These are phyloP conservation scores for Piloderma croceum DNA, from an alignment of 768 basidiomycete genomes.

Conservation along the genomic window DNA sequence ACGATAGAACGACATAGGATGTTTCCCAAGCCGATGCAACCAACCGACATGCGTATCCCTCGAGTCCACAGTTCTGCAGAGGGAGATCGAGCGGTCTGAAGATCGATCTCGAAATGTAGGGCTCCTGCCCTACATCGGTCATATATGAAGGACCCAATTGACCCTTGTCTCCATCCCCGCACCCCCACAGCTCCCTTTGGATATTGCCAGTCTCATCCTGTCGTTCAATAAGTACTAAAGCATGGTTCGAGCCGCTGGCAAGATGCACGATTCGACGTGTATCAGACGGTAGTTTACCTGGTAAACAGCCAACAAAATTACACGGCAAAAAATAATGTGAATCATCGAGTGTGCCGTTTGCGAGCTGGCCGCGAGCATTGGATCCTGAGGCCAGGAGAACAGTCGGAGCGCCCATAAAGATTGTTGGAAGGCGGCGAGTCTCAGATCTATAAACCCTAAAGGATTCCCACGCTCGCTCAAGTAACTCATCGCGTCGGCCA, in stretches of 20 bases:
- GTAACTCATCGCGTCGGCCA: too few relatives aligned
- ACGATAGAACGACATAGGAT: slow-evolving; percentile 61
- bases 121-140: slow-evolving; percentile 7
- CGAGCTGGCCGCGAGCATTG: slow-evolving; percentile 46
- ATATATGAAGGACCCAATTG: slow-evolving; percentile 58
- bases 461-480: too few relatives aligned
- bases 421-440: too few relatives aligned
- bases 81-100: slow-evolving; percentile 48
- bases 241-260: slow-evolving; percentile 75
- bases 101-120: slow-evolving; percentile 20
- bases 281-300: slow-evolving; percentile 19
- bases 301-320: slow-evolving; percentile 21
- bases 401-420: too few relatives aligned
- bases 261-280: slow-evolving; percentile 40
- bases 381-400: slow-evolving; percentile 40
- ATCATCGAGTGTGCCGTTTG: slow-evolving; percentile 33
- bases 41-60: slow-evolving; percentile 39
- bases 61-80: slow-evolving; percentile 29
- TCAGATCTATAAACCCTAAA: too few relatives aligned
- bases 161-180: slow-evolving; percentile 64
- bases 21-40: slow-evolving; percentile 83
- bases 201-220: slow-evolving; percentile 8
- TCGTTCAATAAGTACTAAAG: slow-evolving; percentile 55
- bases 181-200: slow-evolving; percentile 56
- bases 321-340: slow-evolving; percentile 35